Base-by-base conservation (phyloP, 352 stramenopile genomes). In the Phytopythium boreale region DNA sequence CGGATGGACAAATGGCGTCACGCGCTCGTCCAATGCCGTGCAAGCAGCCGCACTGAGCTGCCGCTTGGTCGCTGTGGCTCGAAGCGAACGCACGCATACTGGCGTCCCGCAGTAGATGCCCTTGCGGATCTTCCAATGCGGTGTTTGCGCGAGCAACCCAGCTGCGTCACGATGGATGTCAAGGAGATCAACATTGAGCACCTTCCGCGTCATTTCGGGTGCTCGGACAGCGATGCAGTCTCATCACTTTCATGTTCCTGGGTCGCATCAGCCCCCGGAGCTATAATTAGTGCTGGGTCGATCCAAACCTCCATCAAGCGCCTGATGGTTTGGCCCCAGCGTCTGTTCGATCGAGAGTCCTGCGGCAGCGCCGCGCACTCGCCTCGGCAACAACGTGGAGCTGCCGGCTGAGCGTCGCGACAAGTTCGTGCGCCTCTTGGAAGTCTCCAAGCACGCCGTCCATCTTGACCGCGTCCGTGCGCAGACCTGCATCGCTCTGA, bases 401-500 rank as follows among this genome's bases (percentile, higher is more conserved):
- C 62, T 84, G 73, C 27, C 26, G 56, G 47, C 64, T 73, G 24
- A 91, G 64, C 56, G 58, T 69, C 29, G 46, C 61, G n/a, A 87
- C 57, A 22, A 88, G 49, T 14, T 73, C 63, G 56, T 78, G 68
- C 26, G 75, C 78, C 61, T 77, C 53, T 22, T 77, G 61, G 26
- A 80, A 75, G 19, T 84, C 76, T 6, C 52, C 47, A 9, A 80
- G 72, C 51, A 83, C 60, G 12, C 63, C 61, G 17, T 62, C 49
- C 37, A 85, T 62, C 24, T 66, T 75, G 29, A 34, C 44, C 4
- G 69, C 63, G 27, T 68, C 77, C 5, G 71, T 78, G 12, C 61
- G 63, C 34, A 87, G 34, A 67, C 80, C 84, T 31, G 60, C 59
- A 31, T 79, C 69, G 47, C 77, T 88, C 22, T 79, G 69, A 11